A percentile compares a stretch with the other conserved stretches of the same genome.
phyloP scores from a whole-genome alignment of 495 filamentous ascomycete genomes.

The Xylaria cubensis region DNA sequence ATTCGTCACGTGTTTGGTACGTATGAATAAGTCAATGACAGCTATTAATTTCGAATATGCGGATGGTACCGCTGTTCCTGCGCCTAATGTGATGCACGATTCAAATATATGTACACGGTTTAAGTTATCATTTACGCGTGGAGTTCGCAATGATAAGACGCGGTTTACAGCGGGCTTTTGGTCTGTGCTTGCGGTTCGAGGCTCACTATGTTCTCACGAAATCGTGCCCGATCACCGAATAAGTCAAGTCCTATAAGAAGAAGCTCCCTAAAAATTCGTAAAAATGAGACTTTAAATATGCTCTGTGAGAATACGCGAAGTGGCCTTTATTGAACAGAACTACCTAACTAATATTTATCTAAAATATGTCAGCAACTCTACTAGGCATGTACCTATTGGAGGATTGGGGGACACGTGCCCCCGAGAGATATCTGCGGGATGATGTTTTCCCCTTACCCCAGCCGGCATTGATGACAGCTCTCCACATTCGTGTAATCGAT shows the following conservation, averaged over 20 bases:
- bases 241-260: not conserved
- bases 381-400: not conserved
- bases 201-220: not conserved
- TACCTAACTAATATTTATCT: not conserved
- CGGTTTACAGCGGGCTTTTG: not conserved
- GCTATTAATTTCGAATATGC: not conserved
- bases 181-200: not conserved
- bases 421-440: not conserved
- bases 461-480: not conserved
- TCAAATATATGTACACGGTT: not conserved
- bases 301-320: not conserved
- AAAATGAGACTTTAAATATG: not conserved
- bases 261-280: not conserved
- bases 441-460: slow-evolving; percentile 3
- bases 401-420: not conserved
- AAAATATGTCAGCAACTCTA: not conserved
- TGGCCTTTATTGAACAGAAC: not conserved
- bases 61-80: not conserved
- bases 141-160: not conserved
- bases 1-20: too few relatives aligned
- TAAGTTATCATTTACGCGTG: not conserved
- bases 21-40: not conserved
- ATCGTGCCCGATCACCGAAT: not conserved
- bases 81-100: not conserved
- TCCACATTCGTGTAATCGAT: not conserved